Base-by-base conservation (phyloP, 2,329 filamentous ascomycete genomes). In the Ophiostoma himal-ulmi region DNA sequence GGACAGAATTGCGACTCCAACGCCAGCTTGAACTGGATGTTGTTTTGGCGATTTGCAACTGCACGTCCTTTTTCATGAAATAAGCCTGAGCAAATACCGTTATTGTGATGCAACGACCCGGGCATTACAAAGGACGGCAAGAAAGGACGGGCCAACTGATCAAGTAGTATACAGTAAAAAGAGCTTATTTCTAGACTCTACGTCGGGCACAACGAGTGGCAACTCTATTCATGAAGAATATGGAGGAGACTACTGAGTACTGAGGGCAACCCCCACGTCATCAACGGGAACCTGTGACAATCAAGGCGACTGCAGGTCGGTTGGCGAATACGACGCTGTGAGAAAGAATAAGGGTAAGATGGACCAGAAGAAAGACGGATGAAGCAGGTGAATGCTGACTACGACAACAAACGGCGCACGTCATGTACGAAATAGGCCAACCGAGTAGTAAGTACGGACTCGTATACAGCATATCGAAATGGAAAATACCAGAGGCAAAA, bases 311-410 rank as follows among this genome's bases (percentile, higher is more conserved):
- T 26, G 52, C 52, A 57, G 52, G 17, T 48, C 44, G 17, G 44
- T 48, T 48, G 44, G 7, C 44, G 7, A 48, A 48, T 48, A 20
- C 44, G 17, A 48, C 44, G 17, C 8, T 48, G 44, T 20, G 17
- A 48, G 37, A n/a, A 26, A n/a, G 8, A 57, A 11, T n/a, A 8
- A 5, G 48, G 48, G 5, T 22, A n/a, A 26, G 41, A 44, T 17
- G n/a, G 48, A 10, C 5, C 20, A 20, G 22, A 26, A 22, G 48
- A 54, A 54, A 57, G n/a, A 22, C 22, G 52, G 52, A 26, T 13
- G 52, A 57, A 57, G 52, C 52, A 57, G 52, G 52, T 57, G 22
- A 57, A 48, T 48, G 44, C 44, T 48, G 44, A 48, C 44, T 48
- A 20, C 41, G 14, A 44, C 20, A 22, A n/a, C 52, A 1, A 26